Conservation (phyloP, 331 rosid species). For the Malus hybrid region DNA sequence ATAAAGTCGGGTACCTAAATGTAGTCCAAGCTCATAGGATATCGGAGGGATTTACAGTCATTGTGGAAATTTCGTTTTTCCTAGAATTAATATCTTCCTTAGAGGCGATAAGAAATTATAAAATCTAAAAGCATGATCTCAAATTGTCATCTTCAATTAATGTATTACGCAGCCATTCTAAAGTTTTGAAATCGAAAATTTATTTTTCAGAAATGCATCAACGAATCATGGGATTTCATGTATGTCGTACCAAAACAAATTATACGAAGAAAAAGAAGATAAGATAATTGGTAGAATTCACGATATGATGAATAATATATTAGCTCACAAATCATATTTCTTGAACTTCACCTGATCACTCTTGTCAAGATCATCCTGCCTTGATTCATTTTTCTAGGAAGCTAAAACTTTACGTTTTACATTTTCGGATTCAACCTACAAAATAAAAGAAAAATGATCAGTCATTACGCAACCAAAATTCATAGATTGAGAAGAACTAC, state of each 20-base stretch:
- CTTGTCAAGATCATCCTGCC: constrained; percentile 13
- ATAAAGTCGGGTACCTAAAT: constrained; percentile 12
- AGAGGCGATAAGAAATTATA: no score
- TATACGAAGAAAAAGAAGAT: not conserved
- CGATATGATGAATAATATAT: not conserved
- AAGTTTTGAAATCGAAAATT: not conserved
- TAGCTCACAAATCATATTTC: not conserved
- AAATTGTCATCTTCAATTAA: not conserved
- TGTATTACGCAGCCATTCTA: no score
- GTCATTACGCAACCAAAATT: not conserved
- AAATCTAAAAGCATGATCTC: not conserved
- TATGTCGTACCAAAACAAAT: not conserved
- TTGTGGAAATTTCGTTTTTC: no score
- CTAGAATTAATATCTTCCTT: no score
- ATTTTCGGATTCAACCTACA: constrained; percentile 56
- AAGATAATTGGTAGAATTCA: not conserved
- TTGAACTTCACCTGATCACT: constrained; percentile 22
- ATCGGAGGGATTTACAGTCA: no score
- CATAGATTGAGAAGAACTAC: not conserved
- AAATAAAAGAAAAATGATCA: not conserved
- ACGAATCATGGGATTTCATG: not conserved
- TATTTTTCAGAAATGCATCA: not conserved
- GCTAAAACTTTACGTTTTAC: constrained; percentile 56
- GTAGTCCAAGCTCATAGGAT: not conserved
- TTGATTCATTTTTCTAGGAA: constrained; percentile 24